Evolutionary conservation across 2,329 filamentous ascomycete genomes (phyloP).

Genomic region (Ceratocystis cubensis): DNA sequence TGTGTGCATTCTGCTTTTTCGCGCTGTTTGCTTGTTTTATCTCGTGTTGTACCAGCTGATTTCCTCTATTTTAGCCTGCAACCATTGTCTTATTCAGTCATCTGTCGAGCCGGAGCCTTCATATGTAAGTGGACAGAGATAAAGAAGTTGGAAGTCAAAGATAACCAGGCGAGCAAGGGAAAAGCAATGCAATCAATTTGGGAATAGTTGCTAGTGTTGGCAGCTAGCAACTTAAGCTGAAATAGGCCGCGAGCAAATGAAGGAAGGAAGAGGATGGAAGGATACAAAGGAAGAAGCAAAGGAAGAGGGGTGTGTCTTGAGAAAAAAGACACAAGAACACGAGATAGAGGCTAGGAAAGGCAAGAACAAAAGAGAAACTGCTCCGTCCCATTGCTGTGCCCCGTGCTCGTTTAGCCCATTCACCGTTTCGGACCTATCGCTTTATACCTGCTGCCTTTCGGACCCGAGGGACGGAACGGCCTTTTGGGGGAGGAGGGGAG

Average conservation of each 20-base stretch:
- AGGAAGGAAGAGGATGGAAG: neutral
- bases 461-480: neutral
- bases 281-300: neutral
- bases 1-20: no score
- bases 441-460: neutral
- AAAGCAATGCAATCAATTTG: no score
- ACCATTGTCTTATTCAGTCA: neutral
- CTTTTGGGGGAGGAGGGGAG: neutral
- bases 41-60: neutral
- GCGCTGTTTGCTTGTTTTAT: neutral
- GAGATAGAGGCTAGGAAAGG: neutral
- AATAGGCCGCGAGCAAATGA: neutral
- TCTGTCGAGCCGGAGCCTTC: no score
- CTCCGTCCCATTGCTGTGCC: neutral
- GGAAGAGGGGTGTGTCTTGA: neutral
- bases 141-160: no score
- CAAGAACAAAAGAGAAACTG: neutral
- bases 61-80: neutral
- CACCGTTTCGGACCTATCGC: slow-evolving; percentile 7
- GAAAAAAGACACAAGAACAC: no score
- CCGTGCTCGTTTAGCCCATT: neutral
- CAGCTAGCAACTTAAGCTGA: neutral
- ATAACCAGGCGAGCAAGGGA: no score
- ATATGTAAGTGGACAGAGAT: no score
- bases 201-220: no score